These are phyloP conservation scores for Phytophthora constricta DNA, from an alignment of 352 stramenopile species.

Conservation along the genomic window DNA sequence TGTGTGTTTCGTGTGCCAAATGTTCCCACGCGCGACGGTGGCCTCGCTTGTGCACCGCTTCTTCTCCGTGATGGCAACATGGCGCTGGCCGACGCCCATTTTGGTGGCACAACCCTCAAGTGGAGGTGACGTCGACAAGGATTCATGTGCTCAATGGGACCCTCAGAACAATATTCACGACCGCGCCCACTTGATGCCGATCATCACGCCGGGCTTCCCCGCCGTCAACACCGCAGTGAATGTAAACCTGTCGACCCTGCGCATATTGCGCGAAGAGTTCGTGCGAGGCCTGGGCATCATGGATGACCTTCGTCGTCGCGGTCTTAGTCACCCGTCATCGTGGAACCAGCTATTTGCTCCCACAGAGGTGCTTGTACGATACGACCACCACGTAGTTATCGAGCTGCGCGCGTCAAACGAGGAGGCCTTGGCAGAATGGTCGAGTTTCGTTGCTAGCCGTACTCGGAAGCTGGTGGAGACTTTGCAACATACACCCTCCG, in stretches of 20 bases:
- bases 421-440: conserved; percentile 68
- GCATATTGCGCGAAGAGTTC: conserved; percentile 81
- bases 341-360: conserved; percentile 81
- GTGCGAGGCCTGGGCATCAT: conserved; percentile 75
- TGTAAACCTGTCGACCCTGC: conserved; percentile 79
- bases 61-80: conserved; percentile 80
- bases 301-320: conserved; percentile 69
- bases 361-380: conserved; percentile 83
- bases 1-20: conserved; percentile 87
- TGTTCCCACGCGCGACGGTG: conserved; percentile 82
- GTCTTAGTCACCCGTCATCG: conserved; percentile 68
- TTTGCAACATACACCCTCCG: conserved; percentile 67
- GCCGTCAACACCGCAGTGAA: conserved; percentile 87
- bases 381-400: conserved; percentile 85
- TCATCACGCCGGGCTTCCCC: conserved; percentile 87
- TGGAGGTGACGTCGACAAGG: conserved; percentile 37
- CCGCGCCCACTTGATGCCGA: conserved; percentile 85
- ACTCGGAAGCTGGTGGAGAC: conserved; percentile 86
- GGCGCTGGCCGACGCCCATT: conserved; percentile 84
- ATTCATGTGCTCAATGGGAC: conserved; percentile 67
- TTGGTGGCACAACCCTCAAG: conserved; percentile 70
- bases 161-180: conserved; percentile 80
- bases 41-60: conserved; percentile 80
- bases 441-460: conserved; percentile 82
- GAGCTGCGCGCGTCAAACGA: conserved; percentile 62